Evolutionary conservation across 1,139 yeast species (phyloP).

Genomic region (Kodamaea sp.): DNA sequence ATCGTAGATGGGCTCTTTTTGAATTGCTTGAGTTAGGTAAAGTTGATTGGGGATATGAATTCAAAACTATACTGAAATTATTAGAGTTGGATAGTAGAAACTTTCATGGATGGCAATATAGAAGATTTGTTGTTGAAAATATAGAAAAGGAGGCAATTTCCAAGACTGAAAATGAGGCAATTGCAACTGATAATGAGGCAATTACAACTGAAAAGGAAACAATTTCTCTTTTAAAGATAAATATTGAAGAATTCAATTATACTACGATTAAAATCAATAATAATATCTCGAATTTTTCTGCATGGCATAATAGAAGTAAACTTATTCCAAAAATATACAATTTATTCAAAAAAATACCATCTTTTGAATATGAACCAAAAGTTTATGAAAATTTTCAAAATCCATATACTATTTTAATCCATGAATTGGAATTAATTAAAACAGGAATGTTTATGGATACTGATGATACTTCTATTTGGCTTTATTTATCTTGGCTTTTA

Average conservation of each 20-base stretch:
- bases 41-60: constrained; percentile 65
- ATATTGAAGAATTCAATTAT: constrained; percentile 61
- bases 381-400: constrained; percentile 17
- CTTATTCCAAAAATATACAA: constrained; percentile 54
- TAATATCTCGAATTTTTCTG: constrained; percentile 89
- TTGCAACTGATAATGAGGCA: too few relatives aligned
- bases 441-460: constrained; percentile 92
- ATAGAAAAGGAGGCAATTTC: constrained; percentile 35
- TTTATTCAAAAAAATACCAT: constrained; percentile 4
- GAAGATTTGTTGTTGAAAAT: constrained; percentile 63
- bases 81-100: constrained; percentile 75
- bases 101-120: constrained; percentile 94
- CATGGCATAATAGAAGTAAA: constrained; percentile 89
- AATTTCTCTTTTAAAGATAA: constrained; percentile 22
- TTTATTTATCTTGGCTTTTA: constrained; percentile 79
- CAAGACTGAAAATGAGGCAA: constrained; percentile 5
- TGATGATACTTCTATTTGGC: constrained; percentile 92
- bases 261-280: constrained; percentile 75
- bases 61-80: constrained; percentile 64
- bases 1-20: constrained; percentile 77
- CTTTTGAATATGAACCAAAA: constrained; percentile 14
- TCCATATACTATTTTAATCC: constrained; percentile 37
- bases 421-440: constrained; percentile 66
- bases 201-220: constrained; percentile 9
- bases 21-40: constrained; percentile 42